Evolutionary conservation across 352 stramenopile genomes (phyloP).

Genomic region (Phytophthora tentaculata): DNA sequence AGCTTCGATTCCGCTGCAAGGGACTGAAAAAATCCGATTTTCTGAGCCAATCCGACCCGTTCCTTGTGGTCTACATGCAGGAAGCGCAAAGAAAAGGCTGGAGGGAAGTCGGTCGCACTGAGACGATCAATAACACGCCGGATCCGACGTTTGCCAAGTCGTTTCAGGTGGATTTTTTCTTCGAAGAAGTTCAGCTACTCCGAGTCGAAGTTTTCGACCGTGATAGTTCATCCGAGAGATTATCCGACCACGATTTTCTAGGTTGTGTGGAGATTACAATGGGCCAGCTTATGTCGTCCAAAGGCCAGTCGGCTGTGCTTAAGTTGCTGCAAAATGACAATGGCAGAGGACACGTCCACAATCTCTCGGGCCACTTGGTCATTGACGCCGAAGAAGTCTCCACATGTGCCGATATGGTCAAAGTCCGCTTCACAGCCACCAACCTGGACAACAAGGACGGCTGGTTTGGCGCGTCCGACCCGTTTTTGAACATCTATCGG

Average conservation of each 20-base stretch:
- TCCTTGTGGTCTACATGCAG: constrained; percentile 78
- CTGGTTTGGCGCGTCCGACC: constrained; percentile 78
- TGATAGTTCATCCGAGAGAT: constrained; percentile 65
- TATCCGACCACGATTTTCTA: constrained; percentile 73
- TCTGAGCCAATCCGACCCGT: constrained; percentile 76
- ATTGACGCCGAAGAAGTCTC: constrained; percentile 80
- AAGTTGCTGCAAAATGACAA: constrained; percentile 60
- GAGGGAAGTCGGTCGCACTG: constrained; percentile 78
- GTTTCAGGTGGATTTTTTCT: constrained; percentile 80
- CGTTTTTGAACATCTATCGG: constrained; percentile 81
- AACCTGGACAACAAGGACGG: constrained; percentile 85
- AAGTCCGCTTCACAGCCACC: constrained; percentile 61
- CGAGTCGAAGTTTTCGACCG: constrained; percentile 84
- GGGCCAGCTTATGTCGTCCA: constrained; percentile 74
- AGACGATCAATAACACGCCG: constrained; percentile 73
- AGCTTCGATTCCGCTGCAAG: constrained; percentile 74
- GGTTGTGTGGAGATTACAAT: constrained; percentile 82
- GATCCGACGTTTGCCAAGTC: constrained; percentile 75
- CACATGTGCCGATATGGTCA: constrained; percentile 64
- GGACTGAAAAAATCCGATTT: constrained; percentile 76
- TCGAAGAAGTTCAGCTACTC: constrained; percentile 83
- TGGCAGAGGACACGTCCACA: constrained; percentile 34
- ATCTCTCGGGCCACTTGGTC: constrained; percentile 65
- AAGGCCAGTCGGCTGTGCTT: constrained; percentile 64
- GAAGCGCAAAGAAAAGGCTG: constrained; percentile 51